Evolutionary conservation across 371 early-diverging fungal genomes (phyloP), one percentile per base, ranked within the genome.

Genomic region (Nematocida sp.): DNA sequence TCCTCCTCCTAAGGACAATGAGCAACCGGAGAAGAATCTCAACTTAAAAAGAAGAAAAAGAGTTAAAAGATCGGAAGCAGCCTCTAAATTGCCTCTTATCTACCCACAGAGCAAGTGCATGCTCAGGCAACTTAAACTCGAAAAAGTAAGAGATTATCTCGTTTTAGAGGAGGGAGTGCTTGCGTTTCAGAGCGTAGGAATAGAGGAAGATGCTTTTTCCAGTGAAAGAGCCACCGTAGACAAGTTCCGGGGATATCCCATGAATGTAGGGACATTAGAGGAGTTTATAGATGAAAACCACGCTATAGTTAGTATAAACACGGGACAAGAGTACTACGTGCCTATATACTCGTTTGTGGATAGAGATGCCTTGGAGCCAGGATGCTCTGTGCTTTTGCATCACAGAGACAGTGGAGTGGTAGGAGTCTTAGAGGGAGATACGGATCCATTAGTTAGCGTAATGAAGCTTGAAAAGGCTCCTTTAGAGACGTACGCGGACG

Each of bases 381-480:
- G 84, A 63, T 80, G 83, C 51, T 82, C 83, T 20, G 84, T 86
- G 23, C 60, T 84, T 18, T 51, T 84, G 26, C 79, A 84, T 61
- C 60, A 82, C 42, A 81, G 81, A 56, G 80, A 82, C 42, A 82
- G 78, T 51, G 86, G 92, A 4, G 91, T 97, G 36, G 91, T 97
- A 23, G 97, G 97, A 80, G 94, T 94, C 16, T 87, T 99, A 0
- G 89, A 89, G 51, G 94, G 95, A 78, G 95, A 97, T 82, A 88
- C 90, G 1, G 97, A 97, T 84, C 97, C 99, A 5, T 89, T 94
- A 89, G 97, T 98, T 35, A 93, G 92, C 81, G 94, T 98, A 20
- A 98, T 98, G 98, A 99, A 96, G 85, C 86, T 99, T 25, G 99
- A 98, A 76, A 99, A 97, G 83, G 98, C 96, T 20, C 99, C 99